Evolutionary conservation across 305 asterid species (phyloP), one percentile per base, ranked within the genome.

Genomic region (Solanum chacoense): DNA sequence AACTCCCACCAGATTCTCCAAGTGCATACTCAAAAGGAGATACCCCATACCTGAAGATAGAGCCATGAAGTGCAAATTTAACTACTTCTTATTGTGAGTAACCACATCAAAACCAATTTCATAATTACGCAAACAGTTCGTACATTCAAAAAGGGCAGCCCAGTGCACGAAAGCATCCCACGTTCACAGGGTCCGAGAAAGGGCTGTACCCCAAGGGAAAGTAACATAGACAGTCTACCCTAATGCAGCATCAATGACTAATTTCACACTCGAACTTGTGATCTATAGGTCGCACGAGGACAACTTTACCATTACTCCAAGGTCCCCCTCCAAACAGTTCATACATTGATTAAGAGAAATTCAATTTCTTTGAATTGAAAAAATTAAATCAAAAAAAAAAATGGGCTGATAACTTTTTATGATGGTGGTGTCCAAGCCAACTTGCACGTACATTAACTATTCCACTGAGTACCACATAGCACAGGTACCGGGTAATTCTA

Each of bases 11-110:
- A 22, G 99, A 93, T 91, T 98, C 99, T 31, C 95, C 99, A 6
- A 95, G 96, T 28, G 96, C 99, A 87, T 95, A 94, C 90, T 98
- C 99, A 65, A 98, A 96, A 20, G 99, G 99, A 81, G 99, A 98
- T 87, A 90, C 96, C 1, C 99, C 98, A 86, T 98, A 98, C 99
- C 99, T 98, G 88, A 67, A 76, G 34, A 65, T 38, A 85, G 84
- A 90, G 77, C 31, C 34, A 38, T 20, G 87, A 90, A 78, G 34
- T 26, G 78, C 24, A 45, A 16, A 45, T 45, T 20, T 81, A 20
- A 20, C 5, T 81, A 45, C 71, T 81, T 81, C 20, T 45, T 42
- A 81, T 40, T 29, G 28, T 0, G 18, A 28, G n/a, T 42, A 26
- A 81, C 38, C 86, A 2, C 38, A 28, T 31, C 18, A 34, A 35